These are phyloP conservation scores for Auricularia sp. DNA, from an alignment of 768 basidiomycete genomes.

Conservation along the genomic window DNA sequence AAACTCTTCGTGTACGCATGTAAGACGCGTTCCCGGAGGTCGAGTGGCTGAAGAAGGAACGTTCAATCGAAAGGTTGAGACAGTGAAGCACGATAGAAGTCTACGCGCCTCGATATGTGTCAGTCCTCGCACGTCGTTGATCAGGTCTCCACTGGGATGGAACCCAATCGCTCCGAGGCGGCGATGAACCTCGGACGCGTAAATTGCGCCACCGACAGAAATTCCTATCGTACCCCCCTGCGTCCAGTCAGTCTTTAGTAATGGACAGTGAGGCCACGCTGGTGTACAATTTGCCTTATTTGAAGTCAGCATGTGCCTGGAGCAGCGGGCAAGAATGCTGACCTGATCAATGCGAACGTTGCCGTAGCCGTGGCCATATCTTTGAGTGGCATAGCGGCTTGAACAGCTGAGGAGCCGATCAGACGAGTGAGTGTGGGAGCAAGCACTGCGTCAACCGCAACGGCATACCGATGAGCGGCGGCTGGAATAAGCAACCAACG, in stretches of 20 bases:
- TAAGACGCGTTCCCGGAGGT: conserved; percentile 35
- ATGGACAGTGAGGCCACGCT: background rate
- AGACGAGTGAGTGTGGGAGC: background rate
- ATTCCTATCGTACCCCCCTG: conserved; percentile 73
- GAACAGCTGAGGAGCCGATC: conserved; percentile 25
- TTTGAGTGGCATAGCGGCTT: conserved; percentile 79
- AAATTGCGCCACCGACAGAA: conserved; percentile 62
- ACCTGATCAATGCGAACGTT: conserved; percentile 52
- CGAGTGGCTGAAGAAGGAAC: conserved; percentile 24
- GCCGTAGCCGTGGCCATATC: conserved; percentile 79
- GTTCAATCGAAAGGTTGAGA: background rate
- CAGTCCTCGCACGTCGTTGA: conserved; percentile 35
- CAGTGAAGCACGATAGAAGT: background rate
- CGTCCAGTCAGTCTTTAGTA: conserved; percentile 12
- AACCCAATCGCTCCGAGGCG: background rate
- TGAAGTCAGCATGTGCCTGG: too few relatives aligned
- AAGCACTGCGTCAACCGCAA: too few relatives aligned
- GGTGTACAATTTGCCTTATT: too few relatives aligned
- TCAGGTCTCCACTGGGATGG: conserved; percentile 33
- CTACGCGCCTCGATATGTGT: conserved; percentile 34
- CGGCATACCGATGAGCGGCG: background rate
- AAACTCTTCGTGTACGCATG: conserved; percentile 58
- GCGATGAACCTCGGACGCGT: conserved; percentile 18
- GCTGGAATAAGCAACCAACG: conserved; percentile 23
- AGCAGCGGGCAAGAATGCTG: background rate